Percentiles rank a stretch among this genome's conserved stretches.
Conservation (phyloP, 805 yeast genomes). For the Candida coquimbonensis region DNA sequence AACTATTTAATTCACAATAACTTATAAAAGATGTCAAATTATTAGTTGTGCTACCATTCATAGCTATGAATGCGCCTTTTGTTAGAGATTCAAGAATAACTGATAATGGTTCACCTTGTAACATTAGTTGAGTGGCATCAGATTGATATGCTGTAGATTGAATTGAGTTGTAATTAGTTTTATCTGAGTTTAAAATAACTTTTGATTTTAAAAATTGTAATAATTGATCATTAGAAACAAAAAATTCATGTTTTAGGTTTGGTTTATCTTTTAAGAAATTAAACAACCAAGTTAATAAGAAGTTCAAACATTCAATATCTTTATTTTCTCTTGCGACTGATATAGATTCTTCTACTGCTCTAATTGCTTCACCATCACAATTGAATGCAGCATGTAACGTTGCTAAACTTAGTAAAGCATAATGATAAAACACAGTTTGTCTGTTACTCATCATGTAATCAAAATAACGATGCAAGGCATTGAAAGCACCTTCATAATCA, state of each 20-base stretch:
- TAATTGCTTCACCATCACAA: slow-evolving; percentile 52
- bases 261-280: slow-evolving; percentile 56
- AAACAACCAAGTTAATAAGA: slow-evolving; percentile 27
- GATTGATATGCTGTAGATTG: slow-evolving; percentile 57
- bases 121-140: slow-evolving; percentile 49
- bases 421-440: slow-evolving; percentile 62
- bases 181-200: slow-evolving; percentile 17
- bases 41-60: slow-evolving; percentile 35
- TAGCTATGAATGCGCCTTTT: slow-evolving; percentile 47
- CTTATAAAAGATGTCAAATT: slow-evolving; percentile 30
- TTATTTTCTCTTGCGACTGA: slow-evolving; percentile 81
- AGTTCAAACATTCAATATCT: slow-evolving; percentile 40
- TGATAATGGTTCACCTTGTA: slow-evolving; percentile 41
- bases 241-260: slow-evolving; percentile 40
- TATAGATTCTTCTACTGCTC: slow-evolving; percentile 82
- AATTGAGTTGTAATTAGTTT: slow-evolving; percentile 13
- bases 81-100: slow-evolving; percentile 47
- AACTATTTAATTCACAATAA: slow-evolving; percentile 37
- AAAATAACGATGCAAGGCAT: slow-evolving; percentile 55
- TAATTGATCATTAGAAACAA: slow-evolving; percentile 57
- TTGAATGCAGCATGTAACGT: slow-evolving; percentile 64
- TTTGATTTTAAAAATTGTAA: slow-evolving; percentile 42
- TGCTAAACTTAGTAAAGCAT: slow-evolving; percentile 69
- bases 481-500: slow-evolving; percentile 49
- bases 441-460: slow-evolving; percentile 72